phyloP scores from a whole-genome alignment of 2,329 filamentous ascomycete genomes.

The Aureobasidium sp. region DNA sequence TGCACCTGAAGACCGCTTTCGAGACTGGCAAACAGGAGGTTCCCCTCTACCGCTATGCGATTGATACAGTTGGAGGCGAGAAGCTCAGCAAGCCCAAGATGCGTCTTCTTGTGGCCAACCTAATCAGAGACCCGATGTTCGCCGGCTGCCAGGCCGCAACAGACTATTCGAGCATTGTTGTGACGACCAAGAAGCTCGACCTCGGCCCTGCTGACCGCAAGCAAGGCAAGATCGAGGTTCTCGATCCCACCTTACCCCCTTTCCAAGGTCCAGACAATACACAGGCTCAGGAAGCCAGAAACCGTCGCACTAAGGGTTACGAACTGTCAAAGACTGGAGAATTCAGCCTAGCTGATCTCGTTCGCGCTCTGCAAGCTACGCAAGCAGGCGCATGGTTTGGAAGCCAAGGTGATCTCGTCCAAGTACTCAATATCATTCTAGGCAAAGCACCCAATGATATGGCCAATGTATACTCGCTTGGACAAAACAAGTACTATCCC shows the following conservation, averaged over 20 bases:
- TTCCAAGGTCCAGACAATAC: conserved; percentile 18
- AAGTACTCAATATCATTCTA: conserved; percentile 49
- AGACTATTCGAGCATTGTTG: conserved; percentile 32
- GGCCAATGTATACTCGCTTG: conserved; percentile 37
- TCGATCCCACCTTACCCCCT: conserved; percentile 2
- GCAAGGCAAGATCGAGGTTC: conserved; percentile 3
- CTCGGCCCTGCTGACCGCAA: conserved; percentile 16
- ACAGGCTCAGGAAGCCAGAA: conserved; percentile 20
- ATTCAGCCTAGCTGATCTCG: conserved; percentile 34
- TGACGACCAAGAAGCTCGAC: conserved; percentile 25
- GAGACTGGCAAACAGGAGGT: conserved; percentile 21
- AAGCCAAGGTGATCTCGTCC: conserved; percentile 44
- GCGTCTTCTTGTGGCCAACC: conserved; percentile 39
- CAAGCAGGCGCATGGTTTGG: conserved; percentile 31
- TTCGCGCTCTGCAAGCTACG: conserved; percentile 36
- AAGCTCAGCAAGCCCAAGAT: conserved; percentile 35
- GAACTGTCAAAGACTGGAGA: conserved; percentile 28
- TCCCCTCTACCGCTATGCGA: conserved; percentile 34
- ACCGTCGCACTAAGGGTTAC: conserved; percentile 30
- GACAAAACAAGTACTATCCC: conserved; percentile 47
- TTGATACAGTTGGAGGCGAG: conserved; percentile 27
- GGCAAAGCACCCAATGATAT: conserved; percentile 37
- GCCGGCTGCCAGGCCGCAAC: conserved; percentile 27
- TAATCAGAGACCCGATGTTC: conserved; percentile 32
- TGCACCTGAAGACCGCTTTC: conserved; percentile 30